Percentiles rank a stretch among this genome's conserved stretches.
These are phyloP conservation scores for Cinnamomum chago DNA, from an alignment of 164 flowering plant genomes.

Conservation along the genomic window DNA sequence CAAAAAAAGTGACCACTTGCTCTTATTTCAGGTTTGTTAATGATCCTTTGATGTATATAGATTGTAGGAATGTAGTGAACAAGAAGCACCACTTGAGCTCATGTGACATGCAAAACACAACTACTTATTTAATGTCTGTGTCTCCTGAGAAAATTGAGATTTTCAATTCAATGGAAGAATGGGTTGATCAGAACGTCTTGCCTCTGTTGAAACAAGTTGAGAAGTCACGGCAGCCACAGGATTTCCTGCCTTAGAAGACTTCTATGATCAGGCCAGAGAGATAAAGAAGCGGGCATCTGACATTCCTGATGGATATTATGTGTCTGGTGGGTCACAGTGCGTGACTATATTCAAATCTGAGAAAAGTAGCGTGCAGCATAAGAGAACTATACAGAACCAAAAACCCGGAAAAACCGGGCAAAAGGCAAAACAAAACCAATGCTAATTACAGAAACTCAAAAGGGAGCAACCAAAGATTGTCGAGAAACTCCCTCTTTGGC, in stretches of 20 bases:
- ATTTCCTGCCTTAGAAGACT: slow-evolving; percentile 51
- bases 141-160: slow-evolving; percentile 31
- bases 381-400: no score
- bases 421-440: no score
- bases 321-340: slow-evolving; percentile 7
- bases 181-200: slow-evolving; percentile 40
- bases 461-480: no score
- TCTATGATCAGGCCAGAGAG: slow-evolving; percentile 40
- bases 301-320: slow-evolving; percentile 12
- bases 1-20: no score
- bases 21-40: no score
- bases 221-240: slow-evolving; percentile 50
- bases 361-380: no score
- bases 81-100: slow-evolving; percentile 2
- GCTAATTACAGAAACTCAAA: no score
- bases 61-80: no score
- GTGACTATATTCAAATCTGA: no score
- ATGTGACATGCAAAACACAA: slow-evolving; percentile 18
- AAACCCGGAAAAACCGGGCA: no score
- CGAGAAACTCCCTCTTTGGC: no score
- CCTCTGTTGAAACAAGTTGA: slow-evolving; percentile 46
- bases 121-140: slow-evolving; percentile 23
- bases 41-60: no score
- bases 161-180: slow-evolving; percentile 26
- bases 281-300: slow-evolving; percentile 6